Percentiles rank a stretch among this genome's conserved stretches.
Evolutionary conservation across 805 yeast species (phyloP).

Genomic region (Naumovozyma baii): DNA sequence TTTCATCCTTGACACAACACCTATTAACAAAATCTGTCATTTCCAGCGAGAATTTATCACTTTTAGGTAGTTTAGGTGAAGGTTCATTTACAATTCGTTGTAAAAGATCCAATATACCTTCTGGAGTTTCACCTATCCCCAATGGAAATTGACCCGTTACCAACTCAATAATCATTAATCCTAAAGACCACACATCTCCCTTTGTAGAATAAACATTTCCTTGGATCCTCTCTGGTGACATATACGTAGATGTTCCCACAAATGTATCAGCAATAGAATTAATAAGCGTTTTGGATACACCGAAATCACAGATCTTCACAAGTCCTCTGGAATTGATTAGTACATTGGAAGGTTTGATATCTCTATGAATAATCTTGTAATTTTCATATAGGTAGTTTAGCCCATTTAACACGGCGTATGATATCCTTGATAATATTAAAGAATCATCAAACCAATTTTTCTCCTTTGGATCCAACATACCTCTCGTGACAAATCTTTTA

Average conservation of each 20-base stretch:
- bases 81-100: conserved; percentile 91
- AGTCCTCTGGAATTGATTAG: conserved; percentile 78
- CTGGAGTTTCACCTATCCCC: conserved; percentile 39
- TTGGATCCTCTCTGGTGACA: conserved; percentile 96
- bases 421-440: conserved; percentile 58
- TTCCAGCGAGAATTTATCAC: conserved; percentile 30
- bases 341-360: conserved; percentile 92
- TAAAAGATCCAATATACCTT: conserved; percentile 80
- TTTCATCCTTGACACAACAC: conserved; percentile 65
- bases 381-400: conserved; percentile 69
- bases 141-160: conserved; percentile 81
- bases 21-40: conserved; percentile 61
- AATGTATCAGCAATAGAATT: conserved; percentile 95
- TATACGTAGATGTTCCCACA: conserved; percentile 95
- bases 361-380: conserved; percentile 88
- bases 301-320: conserved; percentile 91
- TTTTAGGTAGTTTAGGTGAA: conserved; percentile 60
- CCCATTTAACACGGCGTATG: conserved; percentile 71
- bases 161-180: conserved; percentile 79
- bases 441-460: conserved; percentile 34
- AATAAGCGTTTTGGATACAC: conserved; percentile 84
- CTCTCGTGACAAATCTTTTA: conserved; percentile 29
- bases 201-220: conserved; percentile 91
- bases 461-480: conserved; percentile 2
- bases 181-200: conserved; percentile 96